Conservation (phyloP, 129 eudicot species). For the Heracleum sosnowskyi region DNA sequence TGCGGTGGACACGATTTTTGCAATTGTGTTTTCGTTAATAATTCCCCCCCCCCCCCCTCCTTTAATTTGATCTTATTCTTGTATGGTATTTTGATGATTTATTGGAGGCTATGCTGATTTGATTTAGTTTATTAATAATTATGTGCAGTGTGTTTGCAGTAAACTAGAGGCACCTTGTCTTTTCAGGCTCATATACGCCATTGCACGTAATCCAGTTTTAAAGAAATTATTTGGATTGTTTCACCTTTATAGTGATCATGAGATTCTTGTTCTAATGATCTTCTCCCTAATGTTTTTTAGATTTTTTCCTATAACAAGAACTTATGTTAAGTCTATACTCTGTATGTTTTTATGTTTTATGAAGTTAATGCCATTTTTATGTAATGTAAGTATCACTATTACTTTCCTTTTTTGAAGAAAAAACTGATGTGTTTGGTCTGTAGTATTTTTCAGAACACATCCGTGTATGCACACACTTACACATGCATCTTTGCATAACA, state of each 20-base stretch:
- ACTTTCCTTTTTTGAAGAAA: background rate
- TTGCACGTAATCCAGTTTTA: no score
- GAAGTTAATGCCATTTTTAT: background rate
- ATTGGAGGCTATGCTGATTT: no score
- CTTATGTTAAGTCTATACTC: background rate
- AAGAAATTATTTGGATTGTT: no score
- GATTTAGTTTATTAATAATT: background rate
- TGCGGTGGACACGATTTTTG: no score
- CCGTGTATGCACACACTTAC: background rate
- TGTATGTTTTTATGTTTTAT: background rate
- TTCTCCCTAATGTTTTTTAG: background rate
- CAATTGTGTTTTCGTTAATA: no score
- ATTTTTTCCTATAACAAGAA: background rate
- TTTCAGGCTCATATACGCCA: background rate
- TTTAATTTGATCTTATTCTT: no score
- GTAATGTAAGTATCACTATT: background rate
- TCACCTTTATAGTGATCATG: background rate
- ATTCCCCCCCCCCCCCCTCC: no score
- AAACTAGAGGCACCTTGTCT: background rate
- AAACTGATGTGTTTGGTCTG: constrained; percentile 1
- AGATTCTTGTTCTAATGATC: background rate
- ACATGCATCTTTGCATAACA: background rate
- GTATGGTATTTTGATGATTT: background rate
- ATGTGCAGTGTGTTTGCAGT: no score
- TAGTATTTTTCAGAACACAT: background rate